A percentile compares a stretch with the other conserved stretches of the same genome.
These are phyloP conservation scores for Keithomyces neogunnii DNA, from an alignment of 2,329 filamentous ascomycete species.

Conservation along the genomic window DNA sequence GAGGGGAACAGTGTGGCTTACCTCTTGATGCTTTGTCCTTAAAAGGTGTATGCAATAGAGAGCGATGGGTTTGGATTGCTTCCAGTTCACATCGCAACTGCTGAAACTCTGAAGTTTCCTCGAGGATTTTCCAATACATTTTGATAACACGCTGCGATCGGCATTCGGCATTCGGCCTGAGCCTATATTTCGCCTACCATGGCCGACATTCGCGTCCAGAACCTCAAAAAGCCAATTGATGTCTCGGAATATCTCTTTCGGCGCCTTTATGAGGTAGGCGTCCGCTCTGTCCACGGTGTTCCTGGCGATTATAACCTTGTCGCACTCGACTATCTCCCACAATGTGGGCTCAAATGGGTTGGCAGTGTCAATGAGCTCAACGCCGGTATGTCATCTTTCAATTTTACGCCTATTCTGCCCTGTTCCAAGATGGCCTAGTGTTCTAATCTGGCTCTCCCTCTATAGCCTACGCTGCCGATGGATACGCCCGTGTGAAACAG, in stretches of 20 bases:
- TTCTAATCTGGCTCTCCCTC: conserved; percentile 11
- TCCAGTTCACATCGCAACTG: no score
- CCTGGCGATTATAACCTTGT: conserved; percentile 67
- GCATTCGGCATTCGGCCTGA: no score
- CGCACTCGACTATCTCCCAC: conserved; percentile 56
- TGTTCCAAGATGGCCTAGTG: neutral
- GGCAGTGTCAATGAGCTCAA: conserved; percentile 67
- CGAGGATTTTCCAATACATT: no score
- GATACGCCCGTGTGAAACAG: conserved; percentile 65
- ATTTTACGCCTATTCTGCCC: no score
- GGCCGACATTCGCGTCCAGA: conserved; percentile 31
- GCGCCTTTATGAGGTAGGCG: conserved; percentile 54
- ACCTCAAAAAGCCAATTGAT: conserved; percentile 42
- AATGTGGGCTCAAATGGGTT: conserved; percentile 53
- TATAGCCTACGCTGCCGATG: conserved; percentile 68
- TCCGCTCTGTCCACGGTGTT: conserved; percentile 59
- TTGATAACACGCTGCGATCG: no score
- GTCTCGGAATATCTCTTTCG: conserved; percentile 62
- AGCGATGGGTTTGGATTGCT: no score
- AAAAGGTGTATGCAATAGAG: no score
- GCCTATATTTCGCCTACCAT: conserved; percentile 7
- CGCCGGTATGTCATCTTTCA: conserved; percentile 40
- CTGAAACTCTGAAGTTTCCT: no score
- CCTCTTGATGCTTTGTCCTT: no score
- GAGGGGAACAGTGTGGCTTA: no score